These are phyloP conservation scores for Fagus sylvatica DNA, from an alignment of 306 rosid species.

Conservation along the genomic window DNA sequence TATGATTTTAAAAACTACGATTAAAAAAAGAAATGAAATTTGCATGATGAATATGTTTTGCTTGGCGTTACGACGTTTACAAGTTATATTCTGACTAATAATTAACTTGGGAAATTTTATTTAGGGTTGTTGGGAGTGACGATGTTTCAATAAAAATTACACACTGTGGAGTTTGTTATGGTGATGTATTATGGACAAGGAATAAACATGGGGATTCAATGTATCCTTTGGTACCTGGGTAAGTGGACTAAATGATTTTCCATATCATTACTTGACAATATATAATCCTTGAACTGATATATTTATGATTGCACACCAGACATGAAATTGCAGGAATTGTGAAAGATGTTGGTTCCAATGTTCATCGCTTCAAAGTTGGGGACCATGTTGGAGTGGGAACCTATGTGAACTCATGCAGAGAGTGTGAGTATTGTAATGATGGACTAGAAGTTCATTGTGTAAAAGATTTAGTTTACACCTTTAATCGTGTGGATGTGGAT, in stretches of 20 bases:
- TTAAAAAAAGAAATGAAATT: background rate
- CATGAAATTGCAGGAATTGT: conserved; percentile 58
- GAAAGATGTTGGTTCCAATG: conserved; percentile 43
- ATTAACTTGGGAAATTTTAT: background rate
- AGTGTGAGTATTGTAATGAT: conserved; percentile 43
- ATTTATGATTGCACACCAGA: conserved; percentile 24
- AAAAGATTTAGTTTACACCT: conserved; percentile 37
- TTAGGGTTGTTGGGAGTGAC: conserved; percentile 38
- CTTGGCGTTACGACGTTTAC: background rate
- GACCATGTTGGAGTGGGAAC: conserved; percentile 59
- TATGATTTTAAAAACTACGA: background rate
- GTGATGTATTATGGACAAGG: conserved; percentile 44
- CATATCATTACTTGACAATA: no score
- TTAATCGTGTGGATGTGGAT: conserved; percentile 42
- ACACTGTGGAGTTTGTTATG: conserved; percentile 52
- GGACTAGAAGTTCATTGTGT: conserved; percentile 32
- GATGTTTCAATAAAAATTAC: conserved; percentile 47
- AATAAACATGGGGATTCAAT: conserved; percentile 44
- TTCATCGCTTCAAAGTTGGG: conserved; percentile 42
- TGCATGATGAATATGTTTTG: background rate
- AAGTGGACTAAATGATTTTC: background rate
- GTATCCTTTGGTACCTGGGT: conserved; percentile 53
- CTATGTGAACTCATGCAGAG: conserved; percentile 52
- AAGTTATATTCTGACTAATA: background rate
- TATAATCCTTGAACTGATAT: background rate